Conservation (phyloP, 768 basidiomycete species). For the Hypholoma sublateritium region DNA sequence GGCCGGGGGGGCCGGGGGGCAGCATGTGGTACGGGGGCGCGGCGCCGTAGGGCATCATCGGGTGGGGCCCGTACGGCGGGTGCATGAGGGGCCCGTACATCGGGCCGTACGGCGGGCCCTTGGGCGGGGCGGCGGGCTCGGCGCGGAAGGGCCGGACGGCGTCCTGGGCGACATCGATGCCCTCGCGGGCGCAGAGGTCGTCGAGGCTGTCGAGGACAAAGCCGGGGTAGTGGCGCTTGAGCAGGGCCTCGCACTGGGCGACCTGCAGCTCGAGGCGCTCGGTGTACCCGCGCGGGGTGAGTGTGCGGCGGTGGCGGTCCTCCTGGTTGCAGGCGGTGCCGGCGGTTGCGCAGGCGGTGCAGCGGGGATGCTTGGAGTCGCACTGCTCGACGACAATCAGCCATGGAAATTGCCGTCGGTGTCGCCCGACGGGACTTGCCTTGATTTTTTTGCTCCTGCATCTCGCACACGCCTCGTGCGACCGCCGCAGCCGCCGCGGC, state of each 20-base stretch:
- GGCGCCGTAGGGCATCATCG: conserved; percentile 25
- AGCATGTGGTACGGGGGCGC: conserved; percentile 31
- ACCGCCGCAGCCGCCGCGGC: conserved; percentile 79
- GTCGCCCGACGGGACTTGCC: conserved; percentile 69
- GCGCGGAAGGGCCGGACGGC: conserved; percentile 30
- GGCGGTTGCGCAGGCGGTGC: conserved; percentile 81
- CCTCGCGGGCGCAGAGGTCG: conserved; percentile 61
- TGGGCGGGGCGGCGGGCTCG: conserved; percentile 27
- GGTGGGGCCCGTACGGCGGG: conserved; percentile 34
- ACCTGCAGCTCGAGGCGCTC: conserved; percentile 83
- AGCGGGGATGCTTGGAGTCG: conserved; percentile 88
- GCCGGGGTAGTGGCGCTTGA: conserved; percentile 69
- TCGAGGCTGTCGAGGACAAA: conserved; percentile 71
- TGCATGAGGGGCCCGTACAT: conserved; percentile 41
- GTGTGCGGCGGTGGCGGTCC: conserved; percentile 83
- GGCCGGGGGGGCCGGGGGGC: conserved; percentile 34
- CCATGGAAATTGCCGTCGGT: conserved; percentile 83
- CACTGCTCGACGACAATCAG: conserved; percentile 53
- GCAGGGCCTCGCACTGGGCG: conserved; percentile 73
- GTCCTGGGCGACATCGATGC: conserved; percentile 52
- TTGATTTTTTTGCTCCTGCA: conserved; percentile 98
- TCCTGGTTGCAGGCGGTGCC: conserved; percentile 84
- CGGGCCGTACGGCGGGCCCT: conserved; percentile 29
- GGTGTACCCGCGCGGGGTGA: conserved; percentile 82
- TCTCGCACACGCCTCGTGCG: conserved; percentile 89